Conservation (phyloP, 192 early-diverging fungal species). For the Coemansia sp. region DNA sequence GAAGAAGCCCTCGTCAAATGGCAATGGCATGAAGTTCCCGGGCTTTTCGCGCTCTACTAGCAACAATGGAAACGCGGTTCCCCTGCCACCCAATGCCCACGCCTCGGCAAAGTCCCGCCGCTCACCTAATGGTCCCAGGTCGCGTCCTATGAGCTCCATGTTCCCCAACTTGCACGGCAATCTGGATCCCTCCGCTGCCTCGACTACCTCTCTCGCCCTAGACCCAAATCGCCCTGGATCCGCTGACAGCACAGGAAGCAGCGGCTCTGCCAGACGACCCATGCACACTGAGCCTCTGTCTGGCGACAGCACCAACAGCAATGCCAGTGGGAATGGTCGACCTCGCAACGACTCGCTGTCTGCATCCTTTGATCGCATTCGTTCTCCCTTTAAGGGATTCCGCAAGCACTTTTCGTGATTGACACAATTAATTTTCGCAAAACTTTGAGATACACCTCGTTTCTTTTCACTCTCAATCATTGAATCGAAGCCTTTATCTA, state of each 20-base stretch:
- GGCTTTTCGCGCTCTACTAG: constrained; percentile 29
- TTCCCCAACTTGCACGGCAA: constrained; percentile 49
- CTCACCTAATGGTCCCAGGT: constrained; percentile 3
- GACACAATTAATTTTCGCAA: background rate
- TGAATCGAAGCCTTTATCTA: constrained; percentile 6
- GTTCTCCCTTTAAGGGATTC: constrained; percentile 56
- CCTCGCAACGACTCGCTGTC: constrained; percentile 53
- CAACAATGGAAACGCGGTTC: constrained; percentile 14
- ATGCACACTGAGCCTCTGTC: constrained; percentile 26
- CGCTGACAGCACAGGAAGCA: constrained; percentile 2
- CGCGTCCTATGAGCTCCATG: constrained; percentile 35
- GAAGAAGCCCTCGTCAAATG: constrained; percentile 20
- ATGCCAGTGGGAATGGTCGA: constrained; percentile 3
- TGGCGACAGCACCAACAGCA: background rate
- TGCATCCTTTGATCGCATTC: constrained; percentile 52
- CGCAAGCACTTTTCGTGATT: constrained; percentile 48
- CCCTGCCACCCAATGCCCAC: background rate
- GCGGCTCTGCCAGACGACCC: constrained; percentile 12
- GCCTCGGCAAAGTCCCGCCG: constrained; percentile 2
- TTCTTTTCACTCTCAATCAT: background rate
- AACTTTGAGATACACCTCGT: background rate
- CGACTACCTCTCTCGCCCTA: constrained; percentile 30
- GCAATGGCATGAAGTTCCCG: constrained; percentile 23
- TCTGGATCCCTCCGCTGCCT: constrained; percentile 25
- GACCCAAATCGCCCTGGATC: constrained; percentile 18